Conservation (phyloP, 1,284 basidiomycete genomes). For the Cerioporus squamosus region DNA sequence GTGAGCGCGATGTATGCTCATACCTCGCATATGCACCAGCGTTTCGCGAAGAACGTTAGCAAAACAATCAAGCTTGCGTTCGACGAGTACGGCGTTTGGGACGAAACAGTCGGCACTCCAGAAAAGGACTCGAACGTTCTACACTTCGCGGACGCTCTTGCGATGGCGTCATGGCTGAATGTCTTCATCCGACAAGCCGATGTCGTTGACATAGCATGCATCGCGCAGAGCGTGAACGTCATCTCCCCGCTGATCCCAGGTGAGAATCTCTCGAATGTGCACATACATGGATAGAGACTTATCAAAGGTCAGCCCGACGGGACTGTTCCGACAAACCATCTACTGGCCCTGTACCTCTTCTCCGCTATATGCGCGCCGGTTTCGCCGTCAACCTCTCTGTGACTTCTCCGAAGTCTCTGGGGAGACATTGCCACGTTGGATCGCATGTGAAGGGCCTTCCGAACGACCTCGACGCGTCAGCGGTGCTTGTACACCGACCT, state of each 20-base stretch:
- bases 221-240: constrained; percentile 65
- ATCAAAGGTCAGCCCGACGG: constrained; percentile 35
- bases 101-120: constrained; percentile 38
- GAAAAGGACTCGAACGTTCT: constrained; percentile 64
- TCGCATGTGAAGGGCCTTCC: constrained; percentile 43
- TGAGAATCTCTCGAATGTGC: constrained; percentile 1
- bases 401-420: constrained; percentile 44
- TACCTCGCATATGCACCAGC: constrained; percentile 13
- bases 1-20: not conserved
- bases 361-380: constrained; percentile 59
- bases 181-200: constrained; percentile 67
- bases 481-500: constrained; percentile 40
- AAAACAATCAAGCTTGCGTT: constrained; percentile 40
- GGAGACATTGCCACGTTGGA: constrained; percentile 53
- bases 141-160: constrained; percentile 66
- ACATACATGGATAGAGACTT: not conserved
- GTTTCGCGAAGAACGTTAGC: constrained; percentile 25
- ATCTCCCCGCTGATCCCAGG: constrained; percentile 50
- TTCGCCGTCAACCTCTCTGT: constrained; percentile 47
- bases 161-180: constrained; percentile 64
- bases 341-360: constrained; percentile 60
- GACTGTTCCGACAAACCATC: constrained; percentile 56
- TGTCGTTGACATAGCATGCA: constrained; percentile 64
- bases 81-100: constrained; percentile 68
- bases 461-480: constrained; percentile 52